A percentile compares a stretch with the other conserved stretches of the same genome.
These are phyloP conservation scores for Solanum appendiculatum DNA, from an alignment of 257 asterid species.

Conservation along the genomic window DNA sequence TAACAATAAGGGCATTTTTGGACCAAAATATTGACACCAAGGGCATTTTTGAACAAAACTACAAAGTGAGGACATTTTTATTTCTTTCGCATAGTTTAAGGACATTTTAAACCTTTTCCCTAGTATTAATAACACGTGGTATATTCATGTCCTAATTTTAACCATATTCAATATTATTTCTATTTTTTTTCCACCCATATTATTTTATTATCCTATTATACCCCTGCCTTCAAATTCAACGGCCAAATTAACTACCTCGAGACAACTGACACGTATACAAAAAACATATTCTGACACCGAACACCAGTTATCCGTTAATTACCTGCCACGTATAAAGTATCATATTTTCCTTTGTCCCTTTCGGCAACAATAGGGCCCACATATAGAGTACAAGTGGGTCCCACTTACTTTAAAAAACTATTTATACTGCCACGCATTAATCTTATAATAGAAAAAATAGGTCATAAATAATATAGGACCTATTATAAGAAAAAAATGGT, in stretches of 20 bases:
- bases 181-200: too few species aligned
- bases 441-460: background rate
- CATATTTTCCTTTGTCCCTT: background rate
- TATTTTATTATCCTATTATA: too few species aligned
- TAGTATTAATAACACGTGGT: too few species aligned
- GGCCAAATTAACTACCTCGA: background rate
- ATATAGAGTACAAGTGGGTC: background rate
- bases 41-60: too few species aligned
- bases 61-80: too few species aligned
- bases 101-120: too few species aligned
- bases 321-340: slow-evolving; percentile 8
- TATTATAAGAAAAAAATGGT: background rate
- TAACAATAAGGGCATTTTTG: too few species aligned
- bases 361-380: background rate
- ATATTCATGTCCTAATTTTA: too few species aligned
- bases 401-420: background rate
- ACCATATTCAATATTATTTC: too few species aligned
- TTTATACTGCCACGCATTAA: background rate
- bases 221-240: background rate
- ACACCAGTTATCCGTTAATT: background rate
- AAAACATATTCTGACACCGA: background rate
- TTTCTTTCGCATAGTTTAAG: too few species aligned
- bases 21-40: too few species aligned
- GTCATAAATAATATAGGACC: background rate
- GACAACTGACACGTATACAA: slow-evolving; percentile 7